A percentile compares a stretch with the other conserved stretches of the same genome.
Conservation (phyloP, 805 yeast genomes). For the Yarrowia divulgata region DNA sequence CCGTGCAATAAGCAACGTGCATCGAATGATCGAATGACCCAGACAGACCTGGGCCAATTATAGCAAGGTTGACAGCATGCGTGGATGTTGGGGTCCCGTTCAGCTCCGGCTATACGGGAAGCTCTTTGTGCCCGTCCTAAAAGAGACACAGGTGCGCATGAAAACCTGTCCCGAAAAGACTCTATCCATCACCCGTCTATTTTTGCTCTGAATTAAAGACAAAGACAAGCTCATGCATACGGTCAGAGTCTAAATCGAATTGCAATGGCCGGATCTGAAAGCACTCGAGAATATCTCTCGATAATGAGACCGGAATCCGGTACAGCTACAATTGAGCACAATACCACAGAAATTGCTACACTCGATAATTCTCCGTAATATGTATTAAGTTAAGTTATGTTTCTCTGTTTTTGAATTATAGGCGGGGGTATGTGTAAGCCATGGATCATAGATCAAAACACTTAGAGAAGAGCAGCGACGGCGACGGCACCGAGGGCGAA, state of each 20-base stretch:
- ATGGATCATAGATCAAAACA: slow-evolving; percentile 30
- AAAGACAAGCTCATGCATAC: slow-evolving; percentile 24
- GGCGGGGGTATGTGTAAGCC: slow-evolving; percentile 24
- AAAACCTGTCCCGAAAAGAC: background rate
- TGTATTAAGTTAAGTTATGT: slow-evolving; percentile 27
- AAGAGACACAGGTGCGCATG: slow-evolving; percentile 14
- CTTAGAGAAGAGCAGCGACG: slow-evolving; percentile 38
- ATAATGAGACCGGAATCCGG: background rate
- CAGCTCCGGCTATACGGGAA: background rate
- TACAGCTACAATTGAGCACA: background rate
- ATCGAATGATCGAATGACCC: too few relatives aligned
- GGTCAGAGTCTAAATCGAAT: background rate
- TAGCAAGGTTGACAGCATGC: background rate
- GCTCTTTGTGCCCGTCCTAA: background rate
- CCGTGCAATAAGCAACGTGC: background rate
- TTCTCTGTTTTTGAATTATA: slow-evolving; percentile 29
- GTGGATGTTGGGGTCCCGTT: background rate
- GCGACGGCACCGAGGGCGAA: slow-evolving; percentile 38
- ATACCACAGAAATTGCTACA: background rate
- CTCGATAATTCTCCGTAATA: background rate
- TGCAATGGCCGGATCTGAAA: too few relatives aligned
- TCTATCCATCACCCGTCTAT: background rate
- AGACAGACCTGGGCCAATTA: background rate
- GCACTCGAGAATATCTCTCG: background rate
- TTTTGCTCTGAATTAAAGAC: slow-evolving; percentile 30